A percentile compares a stretch with the other conserved stretches of the same genome.
phyloP scores from a whole-genome alignment of 805 yeast genomes.

The Starmerella roubikii region DNA sequence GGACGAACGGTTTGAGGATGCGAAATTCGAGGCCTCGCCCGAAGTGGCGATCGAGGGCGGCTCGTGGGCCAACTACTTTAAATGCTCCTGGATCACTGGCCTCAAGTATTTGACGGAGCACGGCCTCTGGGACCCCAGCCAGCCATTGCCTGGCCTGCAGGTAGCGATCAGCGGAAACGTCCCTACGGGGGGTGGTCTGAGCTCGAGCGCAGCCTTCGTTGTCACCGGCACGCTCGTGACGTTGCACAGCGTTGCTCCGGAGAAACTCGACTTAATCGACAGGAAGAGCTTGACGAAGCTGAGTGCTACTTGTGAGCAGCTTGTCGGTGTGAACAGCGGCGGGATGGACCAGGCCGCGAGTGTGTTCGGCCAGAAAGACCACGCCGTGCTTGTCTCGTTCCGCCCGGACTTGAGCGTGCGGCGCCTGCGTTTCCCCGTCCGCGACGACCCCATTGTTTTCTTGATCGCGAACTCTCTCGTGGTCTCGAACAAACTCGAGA shows the following conservation, averaged over 20 bases:
- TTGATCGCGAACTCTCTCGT: constrained; percentile 52
- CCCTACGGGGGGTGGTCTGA: constrained; percentile 60
- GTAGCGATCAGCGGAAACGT: constrained; percentile 49
- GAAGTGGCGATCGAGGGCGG: constrained; percentile 36
- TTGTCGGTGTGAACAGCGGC: constrained; percentile 64
- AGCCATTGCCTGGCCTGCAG: constrained; percentile 32
- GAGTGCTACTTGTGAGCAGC: constrained; percentile 55
- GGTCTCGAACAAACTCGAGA: constrained; percentile 50
- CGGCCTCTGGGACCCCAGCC: not conserved
- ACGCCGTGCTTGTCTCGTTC: constrained; percentile 48
- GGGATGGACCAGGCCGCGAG: constrained; percentile 72
- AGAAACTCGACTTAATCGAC: constrained; percentile 31
- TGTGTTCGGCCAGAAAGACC: constrained; percentile 44
- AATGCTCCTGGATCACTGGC: constrained; percentile 51
- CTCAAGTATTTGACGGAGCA: constrained; percentile 31
- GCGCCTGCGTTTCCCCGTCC: constrained; percentile 40
- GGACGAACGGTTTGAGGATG: constrained; percentile 21
- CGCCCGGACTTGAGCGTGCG: constrained; percentile 43
- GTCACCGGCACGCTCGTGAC: constrained; percentile 49
- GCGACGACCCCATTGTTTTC: constrained; percentile 35
- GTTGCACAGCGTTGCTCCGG: constrained; percentile 31
- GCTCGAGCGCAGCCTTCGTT: constrained; percentile 61
- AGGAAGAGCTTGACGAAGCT: constrained; percentile 43
- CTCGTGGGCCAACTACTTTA: constrained; percentile 58
- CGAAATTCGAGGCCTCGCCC: constrained; percentile 12